phyloP scores from a whole-genome alignment of 2,329 filamentous ascomycete genomes.

The Fusarium musae region DNA sequence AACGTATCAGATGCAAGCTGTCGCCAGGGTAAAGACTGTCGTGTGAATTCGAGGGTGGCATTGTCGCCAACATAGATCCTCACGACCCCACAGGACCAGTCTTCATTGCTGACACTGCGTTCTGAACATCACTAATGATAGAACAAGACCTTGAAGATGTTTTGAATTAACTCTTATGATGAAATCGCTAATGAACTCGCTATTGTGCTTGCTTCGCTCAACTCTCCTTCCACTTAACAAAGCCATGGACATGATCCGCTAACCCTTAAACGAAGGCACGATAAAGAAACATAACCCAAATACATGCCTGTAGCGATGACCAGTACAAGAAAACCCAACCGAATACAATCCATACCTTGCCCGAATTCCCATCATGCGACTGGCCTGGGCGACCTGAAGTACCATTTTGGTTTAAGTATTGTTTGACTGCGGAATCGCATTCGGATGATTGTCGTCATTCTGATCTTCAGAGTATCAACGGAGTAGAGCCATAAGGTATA shows the following conservation, averaged over 20 bases:
- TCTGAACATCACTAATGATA: not conserved
- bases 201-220: not conserved
- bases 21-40: not conserved
- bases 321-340: not conserved
- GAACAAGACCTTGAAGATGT: not conserved
- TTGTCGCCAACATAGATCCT: not conserved
- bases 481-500: not conserved
- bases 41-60: not conserved
- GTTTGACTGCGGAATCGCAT: not conserved
- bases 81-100: not conserved
- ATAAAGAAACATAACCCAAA: not conserved
- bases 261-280: not conserved
- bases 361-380: not conserved
- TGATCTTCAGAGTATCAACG: not conserved
- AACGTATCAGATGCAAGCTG: not conserved
- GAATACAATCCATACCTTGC: no score
- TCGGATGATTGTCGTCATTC: not conserved
- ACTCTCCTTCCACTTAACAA: not conserved
- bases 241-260: not conserved
- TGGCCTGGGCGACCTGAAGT: not conserved
- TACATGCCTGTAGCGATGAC: not conserved
- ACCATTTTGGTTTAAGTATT: not conserved
- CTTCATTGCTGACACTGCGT: not conserved
- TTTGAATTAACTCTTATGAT: no score
- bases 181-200: not conserved